These are phyloP conservation scores for Phytophthora vignae DNA, from an alignment of 352 stramenopile genomes.

Conservation along the genomic window DNA sequence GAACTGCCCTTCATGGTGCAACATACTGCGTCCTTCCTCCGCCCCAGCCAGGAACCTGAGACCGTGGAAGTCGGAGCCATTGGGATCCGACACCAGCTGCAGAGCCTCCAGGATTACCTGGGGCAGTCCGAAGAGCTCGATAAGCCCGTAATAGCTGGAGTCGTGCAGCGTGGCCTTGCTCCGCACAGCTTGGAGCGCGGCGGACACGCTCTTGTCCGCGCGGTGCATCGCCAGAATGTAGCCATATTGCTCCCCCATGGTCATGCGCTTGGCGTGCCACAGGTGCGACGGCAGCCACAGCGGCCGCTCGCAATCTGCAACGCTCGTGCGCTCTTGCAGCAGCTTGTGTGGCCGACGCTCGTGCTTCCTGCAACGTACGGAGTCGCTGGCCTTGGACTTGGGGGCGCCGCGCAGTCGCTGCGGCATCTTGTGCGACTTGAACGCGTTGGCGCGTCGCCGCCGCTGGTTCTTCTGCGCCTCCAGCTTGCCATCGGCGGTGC, in stretches of 20 bases:
- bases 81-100: conserved; percentile 71
- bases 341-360: conserved; percentile 62
- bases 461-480: conserved; percentile 66
- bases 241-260: conserved; percentile 62
- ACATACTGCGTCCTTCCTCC: conserved; percentile 58
- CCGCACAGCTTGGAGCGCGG: conserved; percentile 63
- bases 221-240: conserved; percentile 54
- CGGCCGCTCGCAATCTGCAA: conserved; percentile 13
- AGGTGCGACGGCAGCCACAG: conserved; percentile 73
- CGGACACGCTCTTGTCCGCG: conserved; percentile 72
- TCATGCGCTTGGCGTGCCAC: conserved; percentile 86
- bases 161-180: conserved; percentile 67
- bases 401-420: conserved; percentile 51
- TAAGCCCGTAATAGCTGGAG: conserved; percentile 66
- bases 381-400: conserved; percentile 1
- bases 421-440: conserved; percentile 78
- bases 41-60: conserved; percentile 54
- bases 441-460: conserved; percentile 77
- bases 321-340: conserved; percentile 18
- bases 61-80: conserved; percentile 72
- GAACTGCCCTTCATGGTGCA: conserved; percentile 68
- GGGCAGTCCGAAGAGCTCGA: conserved; percentile 71
- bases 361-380: conserved; percentile 65
- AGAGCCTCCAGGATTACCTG: conserved; percentile 69
- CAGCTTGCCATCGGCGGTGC: conserved; percentile 54